A percentile compares a stretch with the other conserved stretches of the same genome.
phyloP scores from a whole-genome alignment of 257 asterid species.

The Galeopsis tetrahit region DNA sequence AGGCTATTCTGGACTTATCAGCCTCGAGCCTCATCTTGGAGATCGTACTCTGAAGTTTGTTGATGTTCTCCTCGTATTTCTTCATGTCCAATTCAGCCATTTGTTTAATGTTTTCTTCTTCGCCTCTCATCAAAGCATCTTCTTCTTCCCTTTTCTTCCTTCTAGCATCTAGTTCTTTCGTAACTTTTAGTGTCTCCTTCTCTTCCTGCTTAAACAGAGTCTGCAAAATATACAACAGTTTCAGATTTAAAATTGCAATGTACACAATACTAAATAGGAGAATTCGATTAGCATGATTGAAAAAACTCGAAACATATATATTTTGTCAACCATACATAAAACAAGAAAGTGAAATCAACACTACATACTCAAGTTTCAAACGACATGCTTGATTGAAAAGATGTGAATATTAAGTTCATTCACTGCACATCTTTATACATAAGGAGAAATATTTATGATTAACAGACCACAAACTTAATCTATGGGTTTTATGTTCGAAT shows the following conservation, averaged over 20 bases:
- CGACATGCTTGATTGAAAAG: too few relatives aligned
- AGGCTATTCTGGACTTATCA: slow-evolving; percentile 56
- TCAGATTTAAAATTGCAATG: not conserved
- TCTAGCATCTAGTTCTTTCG: slow-evolving; percentile 31
- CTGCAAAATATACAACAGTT: slow-evolving; percentile 43
- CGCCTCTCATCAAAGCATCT: slow-evolving; percentile 39
- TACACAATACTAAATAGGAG: too few relatives aligned
- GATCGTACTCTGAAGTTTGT: slow-evolving; percentile 49
- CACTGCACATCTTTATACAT: too few relatives aligned
- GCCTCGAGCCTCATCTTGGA: slow-evolving; percentile 50
- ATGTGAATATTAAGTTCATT: too few relatives aligned
- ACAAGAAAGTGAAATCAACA: too few relatives aligned
- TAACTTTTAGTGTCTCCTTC: slow-evolving; percentile 45
- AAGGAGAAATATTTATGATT: too few relatives aligned
- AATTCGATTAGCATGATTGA: too few relatives aligned
- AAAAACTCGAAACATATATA: too few relatives aligned
- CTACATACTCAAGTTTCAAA: too few relatives aligned
- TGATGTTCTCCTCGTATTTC: slow-evolving; percentile 43
- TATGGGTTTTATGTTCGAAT: too few relatives aligned
- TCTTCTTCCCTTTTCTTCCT: slow-evolving; percentile 48
- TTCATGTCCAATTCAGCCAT: slow-evolving; percentile 43
- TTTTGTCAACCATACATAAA: too few relatives aligned
- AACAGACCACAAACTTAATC: too few relatives aligned
- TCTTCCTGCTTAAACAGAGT: slow-evolving; percentile 61
- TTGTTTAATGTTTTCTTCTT: slow-evolving; percentile 50